Evolutionary conservation across 257 asterid species (phyloP).

Genomic region (Euphrasia confusa): DNA sequence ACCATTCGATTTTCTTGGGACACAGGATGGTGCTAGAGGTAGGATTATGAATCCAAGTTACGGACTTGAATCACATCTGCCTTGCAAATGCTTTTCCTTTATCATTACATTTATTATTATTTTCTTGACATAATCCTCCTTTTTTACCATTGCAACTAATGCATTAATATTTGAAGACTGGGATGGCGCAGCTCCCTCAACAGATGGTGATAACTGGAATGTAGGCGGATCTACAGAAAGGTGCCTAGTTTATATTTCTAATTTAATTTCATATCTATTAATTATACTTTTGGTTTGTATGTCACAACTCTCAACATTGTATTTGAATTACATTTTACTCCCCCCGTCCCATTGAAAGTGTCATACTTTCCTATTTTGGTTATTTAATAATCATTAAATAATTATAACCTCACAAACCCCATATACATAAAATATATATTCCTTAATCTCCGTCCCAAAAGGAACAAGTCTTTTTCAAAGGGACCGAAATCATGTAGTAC

Average conservation of each 20-base stretch:
- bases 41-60: constrained; percentile 35
- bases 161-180: constrained; percentile 43
- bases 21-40: constrained; percentile 69
- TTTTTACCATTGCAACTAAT: constrained; percentile 18
- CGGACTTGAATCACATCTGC: constrained; percentile 15
- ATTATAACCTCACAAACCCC: no score
- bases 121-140: constrained; percentile 6
- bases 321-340: background rate
- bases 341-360: no score
- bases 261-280: constrained; percentile 2
- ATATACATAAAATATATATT: no score
- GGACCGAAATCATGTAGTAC: background rate
- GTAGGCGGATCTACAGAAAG: constrained; percentile 56
- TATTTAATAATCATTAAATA: no score
- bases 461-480: no score
- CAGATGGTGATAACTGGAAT: constrained; percentile 52
- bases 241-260: constrained; percentile 23
- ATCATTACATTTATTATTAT: constrained; percentile 9
- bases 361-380: no score
- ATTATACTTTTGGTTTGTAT: background rate
- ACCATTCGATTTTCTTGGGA: constrained; percentile 72
- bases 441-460: no score
- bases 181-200: constrained; percentile 46
- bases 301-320: constrained; percentile 1
- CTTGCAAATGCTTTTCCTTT: background rate